Evolutionary conservation across 805 yeast species (phyloP), one percentile per base, ranked within the genome.

Genomic region (Cyberlindnera petersonii): DNA sequence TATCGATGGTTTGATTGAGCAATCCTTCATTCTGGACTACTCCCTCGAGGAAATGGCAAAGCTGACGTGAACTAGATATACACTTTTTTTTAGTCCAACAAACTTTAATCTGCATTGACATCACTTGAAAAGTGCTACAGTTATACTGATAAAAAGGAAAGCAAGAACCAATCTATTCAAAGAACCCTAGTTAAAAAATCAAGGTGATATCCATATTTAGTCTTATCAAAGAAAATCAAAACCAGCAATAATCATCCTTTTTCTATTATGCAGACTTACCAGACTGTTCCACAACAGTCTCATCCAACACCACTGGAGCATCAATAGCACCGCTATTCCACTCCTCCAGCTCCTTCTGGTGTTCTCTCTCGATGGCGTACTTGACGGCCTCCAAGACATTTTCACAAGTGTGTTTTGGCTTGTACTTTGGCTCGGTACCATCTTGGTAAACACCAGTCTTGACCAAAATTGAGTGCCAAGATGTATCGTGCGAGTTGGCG

Each of bases 361-460:
- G 93, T 58, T 85, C 94, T 52, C 89, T 71, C 59, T 84, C 91
- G 53, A 85, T 81, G 18, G 91, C 94, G 63, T 74, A 85, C 60
- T 82, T 70, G 20, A 85, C 94, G 22, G 94, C 89, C 43, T 84
- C 89, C 58, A 86, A 68, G 4, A 85, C 94, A 50, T 82, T 75
- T 24, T 77, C 81, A 58, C 85, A 79, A 31, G 71, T 72, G 50
- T 79, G 78, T 60, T 83, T 86, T 42, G 95, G 95, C 58, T 75
- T 71, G 60, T 86, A 84, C 55, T 79, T 82, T 16, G 95, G 95
- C 16, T 62, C 73, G 8, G 91, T 79, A 16, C 91, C 89, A 32
- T 74, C 86, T 63, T 83, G 79, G 63, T 84, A 85, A 41, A 85
- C 95, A 59, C 95, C 95, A 26, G 95, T 85, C 63, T 85, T 82